Evolutionary conservation across 2,329 filamentous ascomycete species (phyloP), one percentile per base, ranked within the genome.

Genomic region (Aspergillus persii): DNA sequence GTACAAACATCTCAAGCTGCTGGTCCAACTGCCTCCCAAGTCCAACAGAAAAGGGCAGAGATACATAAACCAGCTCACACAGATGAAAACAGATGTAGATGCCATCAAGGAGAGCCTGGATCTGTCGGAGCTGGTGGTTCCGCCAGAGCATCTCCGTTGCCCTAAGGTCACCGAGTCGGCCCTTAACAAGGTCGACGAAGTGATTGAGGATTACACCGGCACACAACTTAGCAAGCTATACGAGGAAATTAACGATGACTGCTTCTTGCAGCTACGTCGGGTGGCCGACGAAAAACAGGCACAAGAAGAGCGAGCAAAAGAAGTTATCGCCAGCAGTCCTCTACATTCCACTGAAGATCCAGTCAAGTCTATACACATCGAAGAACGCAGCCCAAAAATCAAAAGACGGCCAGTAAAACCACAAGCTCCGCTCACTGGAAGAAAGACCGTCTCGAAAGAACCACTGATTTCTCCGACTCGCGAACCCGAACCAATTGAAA

Each of bases 151-250:
- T 15, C 11, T 41, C n/a, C 36, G 36, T 15, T 15, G 11, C 36
- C 36, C 36, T 15, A 4, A 69, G 68, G 72, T 78, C 69, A 69
- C 76, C 0, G 61, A 69, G 2, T 61, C 60, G 0, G 77, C 79
- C 2, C 63, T 82, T 4, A 65, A 67, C n/a, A 31, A 64, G 0
- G 68, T 83, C 0, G 72, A 81, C 39, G 26, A 63, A 8, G 78
- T 78, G 50, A 57, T 83, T 3, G 39, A 69, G 1, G 68, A 76
- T 0, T 77, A 76, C 29, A 62, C 72, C 0, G 79, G 36, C 79
- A 2, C 69, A 72, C 0, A 77, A 71, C n/a, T 83, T 12, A 76
- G 74, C 1, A 74, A 74, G 47, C 63, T 82, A 0, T 83, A 82
- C 60, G 69, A 79, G 49, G 76, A 81, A 49, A 54, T 80, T 6